phyloP scores from a whole-genome alignment of 2,329 filamentous ascomycete species.

The Colletotrichum sp. region DNA sequence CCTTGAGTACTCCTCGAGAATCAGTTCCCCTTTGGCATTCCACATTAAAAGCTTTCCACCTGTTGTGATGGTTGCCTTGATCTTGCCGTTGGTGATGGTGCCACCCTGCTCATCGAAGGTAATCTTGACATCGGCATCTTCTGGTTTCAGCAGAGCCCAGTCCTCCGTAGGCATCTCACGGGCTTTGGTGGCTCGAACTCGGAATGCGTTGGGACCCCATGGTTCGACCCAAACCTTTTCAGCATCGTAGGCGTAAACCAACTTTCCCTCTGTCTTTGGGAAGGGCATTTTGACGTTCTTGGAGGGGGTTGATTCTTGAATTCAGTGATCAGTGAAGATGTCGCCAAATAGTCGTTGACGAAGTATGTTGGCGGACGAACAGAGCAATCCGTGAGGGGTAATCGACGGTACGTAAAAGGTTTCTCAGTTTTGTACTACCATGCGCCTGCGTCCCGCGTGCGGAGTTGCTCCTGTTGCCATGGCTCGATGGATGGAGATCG shows the following conservation, averaged over 20 bases:
- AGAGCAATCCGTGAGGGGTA: background rate
- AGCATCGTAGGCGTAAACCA: conserved; percentile 40
- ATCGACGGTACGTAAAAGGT: background rate
- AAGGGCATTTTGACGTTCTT: background rate
- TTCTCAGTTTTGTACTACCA: background rate
- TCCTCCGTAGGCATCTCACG: conserved; percentile 36
- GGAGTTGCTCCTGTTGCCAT: conserved; percentile 17
- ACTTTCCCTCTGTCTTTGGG: background rate
- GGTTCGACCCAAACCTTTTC: conserved; percentile 54
- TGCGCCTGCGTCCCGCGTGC: background rate
- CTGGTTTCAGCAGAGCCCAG: conserved; percentile 39
- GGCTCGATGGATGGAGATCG: background rate
- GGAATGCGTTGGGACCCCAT: conserved; percentile 52
- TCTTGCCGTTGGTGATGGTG: conserved; percentile 33
- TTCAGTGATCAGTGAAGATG: background rate
- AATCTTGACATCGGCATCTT: conserved; percentile 11
- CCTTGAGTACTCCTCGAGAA: conserved; percentile 37
- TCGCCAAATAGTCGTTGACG: background rate
- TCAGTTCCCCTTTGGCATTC: conserved; percentile 28
- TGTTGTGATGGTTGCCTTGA: conserved; percentile 30
- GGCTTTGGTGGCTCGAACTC: conserved; percentile 50
- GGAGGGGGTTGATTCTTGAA: background rate
- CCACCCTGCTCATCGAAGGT: conserved; percentile 24
- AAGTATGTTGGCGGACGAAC: background rate
- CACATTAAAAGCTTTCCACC: conserved; percentile 34